Evolutionary conservation across 2,329 filamentous ascomycete species (phyloP), one percentile per base, ranked within the genome.

Genomic region (Nigrospora sphaerica): DNA sequence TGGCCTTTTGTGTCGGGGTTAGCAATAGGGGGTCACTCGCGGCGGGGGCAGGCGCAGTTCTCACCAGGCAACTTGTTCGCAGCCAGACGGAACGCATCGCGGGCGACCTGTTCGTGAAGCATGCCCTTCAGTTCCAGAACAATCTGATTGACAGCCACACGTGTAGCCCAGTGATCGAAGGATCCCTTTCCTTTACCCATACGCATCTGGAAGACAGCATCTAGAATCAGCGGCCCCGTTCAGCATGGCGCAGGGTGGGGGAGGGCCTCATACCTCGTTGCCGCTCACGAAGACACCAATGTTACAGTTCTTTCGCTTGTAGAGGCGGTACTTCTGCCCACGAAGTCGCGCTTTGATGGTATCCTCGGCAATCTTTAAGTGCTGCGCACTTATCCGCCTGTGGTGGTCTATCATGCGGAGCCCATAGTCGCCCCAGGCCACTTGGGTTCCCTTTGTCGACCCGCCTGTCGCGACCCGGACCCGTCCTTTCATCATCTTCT

Each of bases 131-230:
- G 71, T 69, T 98, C 93, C 56, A 98, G 95, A 17, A 96, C 74
- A 42, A 98, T 81, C 65, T 93, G 88, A 69, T 87, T 95, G 44
- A 97, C 88, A 10, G 89, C 83, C 55, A 97, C 83, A 67, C 92
- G 83, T 18, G 86, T 81, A 5, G 92, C 90, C 93, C 93, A 98
- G 63, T 95, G 88, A 65, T 98, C 93, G 63, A 98, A 97, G 52
- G 85, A 87, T 57, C 93, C 93, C 67, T 98, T 98, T 70, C 93
- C 93, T 71, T 97, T 98, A 66, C 93, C 93, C 95, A 98, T 98
- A 79, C 93, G 86, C 66, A 89, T 86, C 81, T 85, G 33, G 9
- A 16, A 31, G 35, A 28, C 35, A 10, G 16, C 43, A 19, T 28
- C 31, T 44, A 17, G 14, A 39, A 33, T 32, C 43, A 34, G 43